A percentile compares a stretch with the other conserved stretches of the same genome.
Evolutionary conservation across 2,329 filamentous ascomycete species (phyloP).

Genomic region (Hymenoscyphus occultus): DNA sequence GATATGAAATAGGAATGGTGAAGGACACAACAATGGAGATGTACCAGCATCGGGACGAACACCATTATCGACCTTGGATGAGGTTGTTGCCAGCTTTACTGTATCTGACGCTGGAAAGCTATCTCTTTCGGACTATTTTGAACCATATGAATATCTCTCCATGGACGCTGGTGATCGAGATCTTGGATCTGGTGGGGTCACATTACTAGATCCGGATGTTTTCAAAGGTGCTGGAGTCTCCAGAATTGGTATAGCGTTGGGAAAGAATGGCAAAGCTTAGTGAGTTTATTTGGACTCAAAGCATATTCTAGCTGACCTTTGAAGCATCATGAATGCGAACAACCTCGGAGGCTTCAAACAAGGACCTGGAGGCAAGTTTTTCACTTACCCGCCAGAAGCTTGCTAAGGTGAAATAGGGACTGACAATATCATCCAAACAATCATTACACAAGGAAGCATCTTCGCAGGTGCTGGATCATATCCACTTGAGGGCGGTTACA

Average conservation of each 20-base stretch:
- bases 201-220: constrained; percentile 43
- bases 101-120: constrained; percentile 44
- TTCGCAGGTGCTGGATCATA: constrained; percentile 48
- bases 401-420: constrained; percentile 20
- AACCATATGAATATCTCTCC: constrained; percentile 50
- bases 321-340: constrained; percentile 37
- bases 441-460: constrained; percentile 45
- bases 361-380: constrained; percentile 26
- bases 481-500: constrained; percentile 47
- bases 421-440: constrained; percentile 46
- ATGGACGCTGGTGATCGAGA: constrained; percentile 51
- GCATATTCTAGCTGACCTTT: neutral
- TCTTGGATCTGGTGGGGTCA: constrained; percentile 44
- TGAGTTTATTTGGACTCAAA: neutral
- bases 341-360: constrained; percentile 37
- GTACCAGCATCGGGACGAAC: constrained; percentile 37
- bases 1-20: constrained; percentile 34
- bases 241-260: constrained; percentile 49
- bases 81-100: constrained; percentile 46
- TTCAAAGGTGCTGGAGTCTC: constrained; percentile 45
- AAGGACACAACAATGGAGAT: constrained; percentile 38
- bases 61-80: constrained; percentile 41
- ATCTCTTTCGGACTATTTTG: constrained; percentile 50
- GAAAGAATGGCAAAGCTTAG: constrained; percentile 51
- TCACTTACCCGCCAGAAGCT: neutral